Evolutionary conservation across 139 green algal species (phyloP).

Genomic region (Chlorella sp.): DNA sequence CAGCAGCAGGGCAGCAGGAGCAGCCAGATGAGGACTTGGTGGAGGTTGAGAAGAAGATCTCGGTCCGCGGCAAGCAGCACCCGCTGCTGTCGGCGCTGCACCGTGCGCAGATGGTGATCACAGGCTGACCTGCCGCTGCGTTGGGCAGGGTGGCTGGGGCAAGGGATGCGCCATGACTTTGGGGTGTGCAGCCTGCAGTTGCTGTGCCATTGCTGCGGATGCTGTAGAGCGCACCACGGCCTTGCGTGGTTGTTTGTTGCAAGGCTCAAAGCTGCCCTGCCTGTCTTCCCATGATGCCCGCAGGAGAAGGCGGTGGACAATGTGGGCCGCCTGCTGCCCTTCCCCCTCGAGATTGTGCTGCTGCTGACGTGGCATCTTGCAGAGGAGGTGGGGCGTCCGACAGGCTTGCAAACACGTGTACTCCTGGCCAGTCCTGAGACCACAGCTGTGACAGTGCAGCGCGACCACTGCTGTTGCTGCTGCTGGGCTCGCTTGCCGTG

Average conservation of each 20-base stretch:
- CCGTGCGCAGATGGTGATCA: constrained; percentile 20
- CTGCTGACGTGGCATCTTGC: constrained; percentile 40
- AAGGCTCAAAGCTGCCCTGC: background rate
- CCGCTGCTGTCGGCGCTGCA: constrained; percentile 35
- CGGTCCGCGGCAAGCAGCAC: constrained; percentile 30
- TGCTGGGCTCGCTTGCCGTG: background rate
- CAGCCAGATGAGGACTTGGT: constrained; percentile 28
- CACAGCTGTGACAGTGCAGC: no score
- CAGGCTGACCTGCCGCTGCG: background rate
- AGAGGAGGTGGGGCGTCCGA: constrained; percentile 44
- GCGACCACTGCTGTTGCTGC: background rate
- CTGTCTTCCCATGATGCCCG: background rate
- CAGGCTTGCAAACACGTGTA: background rate
- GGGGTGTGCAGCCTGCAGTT: background rate
- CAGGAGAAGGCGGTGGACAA: constrained; percentile 37
- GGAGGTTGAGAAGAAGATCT: constrained; percentile 34
- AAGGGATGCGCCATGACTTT: background rate
- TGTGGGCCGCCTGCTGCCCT: constrained; percentile 20
- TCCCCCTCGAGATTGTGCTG: constrained; percentile 48
- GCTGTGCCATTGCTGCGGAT: background rate
- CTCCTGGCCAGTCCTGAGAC: background rate
- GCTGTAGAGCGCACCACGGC: no score
- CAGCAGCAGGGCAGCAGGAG: background rate
- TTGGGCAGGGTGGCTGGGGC: no score
- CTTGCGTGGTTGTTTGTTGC: background rate